Evolutionary conservation across 2,329 filamentous ascomycete species (phyloP).

Genomic region (Fusarium neocosmosporiellum): DNA sequence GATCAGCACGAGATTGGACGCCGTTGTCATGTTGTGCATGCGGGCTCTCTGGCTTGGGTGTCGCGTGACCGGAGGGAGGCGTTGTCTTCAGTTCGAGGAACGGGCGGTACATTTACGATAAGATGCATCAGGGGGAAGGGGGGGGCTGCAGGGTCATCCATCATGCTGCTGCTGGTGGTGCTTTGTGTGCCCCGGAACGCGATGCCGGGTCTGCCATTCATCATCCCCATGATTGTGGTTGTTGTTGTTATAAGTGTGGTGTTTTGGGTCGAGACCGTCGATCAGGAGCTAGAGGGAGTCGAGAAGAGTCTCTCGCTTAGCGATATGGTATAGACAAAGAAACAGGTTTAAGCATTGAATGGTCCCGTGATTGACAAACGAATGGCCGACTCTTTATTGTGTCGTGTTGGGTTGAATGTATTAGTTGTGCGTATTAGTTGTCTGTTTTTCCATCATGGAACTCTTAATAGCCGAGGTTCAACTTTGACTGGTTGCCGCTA

Average conservation of each 20-base stretch:
- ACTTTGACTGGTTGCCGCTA: background rate
- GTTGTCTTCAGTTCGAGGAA: background rate
- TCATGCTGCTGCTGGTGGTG: background rate
- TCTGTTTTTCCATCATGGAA: background rate
- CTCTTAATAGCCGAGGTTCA: background rate
- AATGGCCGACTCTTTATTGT: background rate
- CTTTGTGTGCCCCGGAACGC: conserved; percentile 20
- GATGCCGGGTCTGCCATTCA: conserved; percentile 8
- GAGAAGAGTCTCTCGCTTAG: background rate
- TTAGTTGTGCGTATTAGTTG: background rate
- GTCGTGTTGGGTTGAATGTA: background rate
- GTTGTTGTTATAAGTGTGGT: background rate
- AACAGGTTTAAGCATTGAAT: background rate
- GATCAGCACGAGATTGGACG: conserved; percentile 13
- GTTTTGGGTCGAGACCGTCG: background rate
- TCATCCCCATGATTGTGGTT: background rate
- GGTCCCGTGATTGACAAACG: background rate
- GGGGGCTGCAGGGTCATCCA: background rate
- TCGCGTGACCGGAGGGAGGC: conserved; percentile 1
- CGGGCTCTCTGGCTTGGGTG: background rate
- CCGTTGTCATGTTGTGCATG: background rate
- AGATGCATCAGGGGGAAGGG: background rate
- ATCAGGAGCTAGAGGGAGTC: background rate
- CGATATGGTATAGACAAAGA: background rate
- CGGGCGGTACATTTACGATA: background rate